These are phyloP conservation scores for Malassezia cuniculi DNA, from an alignment of 1,284 basidiomycete genomes.

Conservation along the genomic window DNA sequence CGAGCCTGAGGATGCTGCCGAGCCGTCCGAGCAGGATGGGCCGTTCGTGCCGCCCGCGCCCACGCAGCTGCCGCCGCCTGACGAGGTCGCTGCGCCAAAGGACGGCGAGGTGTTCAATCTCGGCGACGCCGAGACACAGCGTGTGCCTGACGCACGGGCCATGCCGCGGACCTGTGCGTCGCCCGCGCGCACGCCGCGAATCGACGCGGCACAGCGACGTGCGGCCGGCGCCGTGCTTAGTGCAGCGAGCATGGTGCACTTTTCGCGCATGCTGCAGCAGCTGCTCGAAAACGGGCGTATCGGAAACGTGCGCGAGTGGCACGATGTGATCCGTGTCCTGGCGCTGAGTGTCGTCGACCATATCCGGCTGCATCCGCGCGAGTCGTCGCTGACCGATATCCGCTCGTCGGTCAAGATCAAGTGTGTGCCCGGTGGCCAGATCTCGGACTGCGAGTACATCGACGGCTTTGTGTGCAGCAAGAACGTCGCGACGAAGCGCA, in stretches of 20 bases:
- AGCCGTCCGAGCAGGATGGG: too few species aligned
- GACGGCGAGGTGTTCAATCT: too few species aligned
- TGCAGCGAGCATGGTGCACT: slow-evolving; percentile 18
- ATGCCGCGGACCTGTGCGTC: too few species aligned
- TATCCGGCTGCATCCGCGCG: slow-evolving; percentile 45
- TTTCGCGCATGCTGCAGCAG: slow-evolving; percentile 35
- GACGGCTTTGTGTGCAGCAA: slow-evolving; percentile 95
- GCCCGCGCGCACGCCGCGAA: slow-evolving; percentile 7
- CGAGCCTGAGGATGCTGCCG: slow-evolving; percentile 2
- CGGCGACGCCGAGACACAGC: too few species aligned
- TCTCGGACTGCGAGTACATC: slow-evolving; percentile 87
- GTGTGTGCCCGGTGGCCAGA: slow-evolving; percentile 85
- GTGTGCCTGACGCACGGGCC: too few species aligned
- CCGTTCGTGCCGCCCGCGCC: too few species aligned
- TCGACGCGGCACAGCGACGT: slow-evolving; percentile 12
- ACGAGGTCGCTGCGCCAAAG: slow-evolving; percentile 4
- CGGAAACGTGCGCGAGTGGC: slow-evolving; percentile 26
- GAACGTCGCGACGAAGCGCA: slow-evolving; percentile 83
- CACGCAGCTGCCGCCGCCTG: too few species aligned
- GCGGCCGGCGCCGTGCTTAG: slow-evolving; percentile 14
- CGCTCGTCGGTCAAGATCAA: slow-evolving; percentile 95
- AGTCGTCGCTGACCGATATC: slow-evolving; percentile 76
- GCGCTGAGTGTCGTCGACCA: slow-evolving; percentile 30
- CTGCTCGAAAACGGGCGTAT: slow-evolving; percentile 23
- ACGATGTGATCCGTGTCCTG: slow-evolving; percentile 29